Percentiles rank a stretch among this genome's conserved stretches.
phyloP scores from a whole-genome alignment of 495 filamentous ascomycete genomes.

The Talaromyces wortmannii region DNA sequence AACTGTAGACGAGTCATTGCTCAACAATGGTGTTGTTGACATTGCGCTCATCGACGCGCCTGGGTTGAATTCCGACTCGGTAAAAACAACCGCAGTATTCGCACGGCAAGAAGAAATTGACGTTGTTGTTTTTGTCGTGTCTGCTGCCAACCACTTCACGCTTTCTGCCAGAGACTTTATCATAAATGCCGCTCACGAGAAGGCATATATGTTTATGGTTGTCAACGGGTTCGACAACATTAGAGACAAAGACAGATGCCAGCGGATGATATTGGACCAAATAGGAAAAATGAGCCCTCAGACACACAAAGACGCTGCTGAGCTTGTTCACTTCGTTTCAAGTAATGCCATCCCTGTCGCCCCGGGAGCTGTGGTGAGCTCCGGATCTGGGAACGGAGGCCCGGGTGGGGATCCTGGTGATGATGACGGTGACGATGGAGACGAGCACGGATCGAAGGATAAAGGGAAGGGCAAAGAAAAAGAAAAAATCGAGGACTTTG shows the following conservation, averaged over 20 bases:
- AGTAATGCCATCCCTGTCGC: slow-evolving; percentile 84
- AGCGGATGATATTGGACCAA: slow-evolving; percentile 89
- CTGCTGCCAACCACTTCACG: slow-evolving; percentile 95
- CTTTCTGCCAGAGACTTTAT: slow-evolving; percentile 96
- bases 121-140: slow-evolving; percentile 97
- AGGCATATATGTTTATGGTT: slow-evolving; percentile 98
- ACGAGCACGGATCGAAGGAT: slow-evolving; percentile 38
- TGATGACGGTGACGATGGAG: slow-evolving; percentile 20
- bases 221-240: slow-evolving; percentile 97
- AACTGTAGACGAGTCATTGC: slow-evolving; percentile 82
- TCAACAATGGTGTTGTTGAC: slow-evolving; percentile 96
- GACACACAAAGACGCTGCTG: slow-evolving; percentile 86
- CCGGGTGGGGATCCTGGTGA: slow-evolving; percentile 49
- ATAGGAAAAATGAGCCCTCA: slow-evolving; percentile 76
- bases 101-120: slow-evolving; percentile 97
- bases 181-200: slow-evolving; percentile 88
- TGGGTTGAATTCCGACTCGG: slow-evolving; percentile 87
- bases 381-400: slow-evolving; percentile 45
- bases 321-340: slow-evolving; percentile 96
- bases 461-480: slow-evolving; percentile 89
- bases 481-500: slow-evolving; percentile 82
- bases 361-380: slow-evolving; percentile 23
- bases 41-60: slow-evolving; percentile 97
- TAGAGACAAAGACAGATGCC: slow-evolving; percentile 75
- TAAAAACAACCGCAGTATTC: slow-evolving; percentile 95